Evolutionary conservation across 2,329 filamentous ascomycete genomes (phyloP).

Genomic region (Rhinocladiella mackenziei): DNA sequence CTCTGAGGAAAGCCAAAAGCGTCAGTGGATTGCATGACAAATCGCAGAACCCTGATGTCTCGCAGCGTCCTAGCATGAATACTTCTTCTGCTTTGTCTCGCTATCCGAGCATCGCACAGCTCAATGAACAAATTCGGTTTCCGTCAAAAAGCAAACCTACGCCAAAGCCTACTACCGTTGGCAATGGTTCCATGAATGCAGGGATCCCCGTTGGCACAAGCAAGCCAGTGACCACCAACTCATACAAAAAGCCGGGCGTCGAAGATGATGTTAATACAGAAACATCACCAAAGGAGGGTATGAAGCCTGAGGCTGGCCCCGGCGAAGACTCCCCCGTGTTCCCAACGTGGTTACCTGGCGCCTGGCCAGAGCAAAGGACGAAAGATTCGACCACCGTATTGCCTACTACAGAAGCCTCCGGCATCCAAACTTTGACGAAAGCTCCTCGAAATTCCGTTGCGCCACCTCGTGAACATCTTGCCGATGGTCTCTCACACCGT

Average conservation of each 20-base stretch:
- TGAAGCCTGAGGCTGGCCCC: slow-evolving; percentile 23
- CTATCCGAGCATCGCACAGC: slow-evolving; percentile 23
- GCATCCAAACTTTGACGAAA: neutral
- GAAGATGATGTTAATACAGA: slow-evolving; percentile 10
- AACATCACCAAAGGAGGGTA: neutral
- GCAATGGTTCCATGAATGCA: too few relatives aligned
- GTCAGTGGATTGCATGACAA: slow-evolving; percentile 14
- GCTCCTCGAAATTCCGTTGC: neutral
- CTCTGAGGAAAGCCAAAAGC: slow-evolving; percentile 25
- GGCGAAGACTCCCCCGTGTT: slow-evolving; percentile 2
- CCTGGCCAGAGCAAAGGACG: slow-evolving; percentile 16
- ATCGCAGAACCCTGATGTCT: neutral
- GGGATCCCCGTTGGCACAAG: neutral
- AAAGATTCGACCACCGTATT: slow-evolving; percentile 9
- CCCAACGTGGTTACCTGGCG: slow-evolving; percentile 27
- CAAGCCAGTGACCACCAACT: slow-evolving; percentile 4
- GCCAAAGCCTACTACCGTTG: too few relatives aligned
- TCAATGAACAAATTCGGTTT: slow-evolving; percentile 14
- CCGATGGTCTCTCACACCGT: slow-evolving; percentile 5
- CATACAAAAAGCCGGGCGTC: slow-evolving; percentile 15
- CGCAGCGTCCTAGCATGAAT: neutral
- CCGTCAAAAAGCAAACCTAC: slow-evolving; percentile 1
- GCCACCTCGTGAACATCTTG: neutral
- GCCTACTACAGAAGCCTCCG: neutral
- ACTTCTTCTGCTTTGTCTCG: slow-evolving; percentile 17